Conservation (phyloP, 176 grass and related monocot species). For the Bonia amplexicaulis region DNA sequence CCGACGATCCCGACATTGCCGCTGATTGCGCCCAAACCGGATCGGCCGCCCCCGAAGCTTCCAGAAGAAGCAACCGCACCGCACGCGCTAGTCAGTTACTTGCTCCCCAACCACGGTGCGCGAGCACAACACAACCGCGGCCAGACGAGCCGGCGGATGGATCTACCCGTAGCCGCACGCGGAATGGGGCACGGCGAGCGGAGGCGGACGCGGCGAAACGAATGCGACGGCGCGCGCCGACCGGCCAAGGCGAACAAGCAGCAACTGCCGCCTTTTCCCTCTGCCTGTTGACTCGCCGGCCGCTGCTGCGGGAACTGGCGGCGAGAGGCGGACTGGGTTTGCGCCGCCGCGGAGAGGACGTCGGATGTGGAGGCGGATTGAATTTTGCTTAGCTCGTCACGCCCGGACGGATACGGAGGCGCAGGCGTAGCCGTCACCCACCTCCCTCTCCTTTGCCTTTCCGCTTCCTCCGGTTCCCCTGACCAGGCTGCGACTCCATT, state of each 20-base stretch:
- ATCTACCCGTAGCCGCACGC: conserved; percentile 21
- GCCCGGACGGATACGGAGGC: conserved; percentile 14
- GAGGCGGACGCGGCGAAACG: not conserved
- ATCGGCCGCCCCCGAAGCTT: conserved; percentile 28
- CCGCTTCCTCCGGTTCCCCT: not conserved
- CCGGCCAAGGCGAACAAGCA: not conserved
- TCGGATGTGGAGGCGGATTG: not conserved
- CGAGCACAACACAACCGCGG: not conserved
- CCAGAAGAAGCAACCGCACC: conserved; percentile 21
- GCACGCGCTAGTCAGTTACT: conserved; percentile 9
- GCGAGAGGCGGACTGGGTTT: not conserved
- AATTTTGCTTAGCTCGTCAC: conserved; percentile 20
- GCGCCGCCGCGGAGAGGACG: not conserved
- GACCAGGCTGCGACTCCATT: conserved; percentile 26
- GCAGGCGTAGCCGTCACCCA: conserved; percentile 31
- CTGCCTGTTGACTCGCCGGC: conserved; percentile 13
- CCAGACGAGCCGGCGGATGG: not conserved
- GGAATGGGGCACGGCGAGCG: not conserved
- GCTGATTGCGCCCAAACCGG: conserved; percentile 17
- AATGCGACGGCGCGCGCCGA: conserved; percentile 2
- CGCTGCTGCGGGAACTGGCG: not conserved
- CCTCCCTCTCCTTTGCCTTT: conserved; percentile 24
- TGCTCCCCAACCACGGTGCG: not conserved
- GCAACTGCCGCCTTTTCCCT: not conserved
- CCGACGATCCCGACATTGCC: conserved; percentile 36